phyloP scores from a whole-genome alignment of 163 green algal genomes.

The Chloromonas sp. region DNA sequence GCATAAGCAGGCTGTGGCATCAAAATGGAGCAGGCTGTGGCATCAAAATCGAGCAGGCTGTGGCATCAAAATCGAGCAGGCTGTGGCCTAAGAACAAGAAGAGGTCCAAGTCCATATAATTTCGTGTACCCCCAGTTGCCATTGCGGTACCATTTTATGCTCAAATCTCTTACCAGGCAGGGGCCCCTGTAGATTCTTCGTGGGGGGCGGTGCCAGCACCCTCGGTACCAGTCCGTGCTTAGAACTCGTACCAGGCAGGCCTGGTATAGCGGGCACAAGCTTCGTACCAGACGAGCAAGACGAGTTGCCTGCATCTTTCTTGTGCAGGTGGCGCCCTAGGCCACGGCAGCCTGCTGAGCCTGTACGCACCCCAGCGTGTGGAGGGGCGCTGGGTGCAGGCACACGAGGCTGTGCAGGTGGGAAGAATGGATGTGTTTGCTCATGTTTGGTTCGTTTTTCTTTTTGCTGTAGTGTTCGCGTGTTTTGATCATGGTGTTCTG shows the following conservation, averaged over 20 bases:
- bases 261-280: too few species aligned
- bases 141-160: background rate
- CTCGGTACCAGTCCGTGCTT: too few species aligned
- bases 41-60: background rate
- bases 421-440: too few species aligned
- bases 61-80: background rate
- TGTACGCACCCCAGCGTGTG: slow-evolving; percentile 23
- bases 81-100: background rate
- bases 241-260: too few species aligned
- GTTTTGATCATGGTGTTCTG: too few species aligned
- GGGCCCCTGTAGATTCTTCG: background rate
- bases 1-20: background rate
- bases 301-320: too few species aligned
- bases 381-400: slow-evolving; percentile 34
- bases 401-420: slow-evolving; percentile 8
- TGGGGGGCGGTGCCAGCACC: too few species aligned
- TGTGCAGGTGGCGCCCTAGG: slow-evolving; percentile 42
- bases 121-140: background rate
- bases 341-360: slow-evolving; percentile 43
- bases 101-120: background rate
- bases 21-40: background rate
- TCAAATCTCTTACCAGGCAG: background rate
- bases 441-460: too few species aligned
- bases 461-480: too few species aligned
- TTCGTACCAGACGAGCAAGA: too few species aligned